Percentiles rank a stretch among this genome's conserved stretches.
phyloP scores from a whole-genome alignment of 2,329 filamentous ascomycete species.

The Metarhizium anisopliae region DNA sequence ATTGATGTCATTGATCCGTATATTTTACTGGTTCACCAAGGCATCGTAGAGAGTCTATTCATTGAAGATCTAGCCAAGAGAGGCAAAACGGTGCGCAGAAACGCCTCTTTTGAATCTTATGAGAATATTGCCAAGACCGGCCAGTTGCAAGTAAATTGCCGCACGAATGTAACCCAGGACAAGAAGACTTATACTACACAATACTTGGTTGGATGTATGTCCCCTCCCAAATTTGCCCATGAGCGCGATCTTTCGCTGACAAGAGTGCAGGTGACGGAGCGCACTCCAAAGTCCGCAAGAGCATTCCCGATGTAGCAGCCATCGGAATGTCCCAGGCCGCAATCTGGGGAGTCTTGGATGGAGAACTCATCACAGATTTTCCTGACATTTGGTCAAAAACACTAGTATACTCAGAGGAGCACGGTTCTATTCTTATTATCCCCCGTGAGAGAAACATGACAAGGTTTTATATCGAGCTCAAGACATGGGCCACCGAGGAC shows the following conservation, averaged over 20 bases:
- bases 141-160: conserved; percentile 41
- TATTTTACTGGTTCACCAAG: conserved; percentile 58
- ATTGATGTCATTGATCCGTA: conserved; percentile 50
- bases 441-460: conserved; percentile 67
- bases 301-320: conserved; percentile 48
- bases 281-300: conserved; percentile 59
- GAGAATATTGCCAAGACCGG: conserved; percentile 32
- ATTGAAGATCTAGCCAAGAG: conserved; percentile 59
- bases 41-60: conserved; percentile 65
- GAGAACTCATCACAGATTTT: conserved; percentile 61
- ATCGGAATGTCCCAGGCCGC: conserved; percentile 44
- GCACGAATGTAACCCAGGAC: conserved; percentile 41
- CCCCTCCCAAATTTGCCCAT: not conserved
- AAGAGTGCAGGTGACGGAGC: conserved; percentile 52
- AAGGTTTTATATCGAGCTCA: conserved; percentile 51
- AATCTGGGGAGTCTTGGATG: conserved; percentile 65
- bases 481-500: conserved; percentile 33
- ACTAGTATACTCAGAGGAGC: conserved; percentile 55
- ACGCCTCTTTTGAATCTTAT: conserved; percentile 54
- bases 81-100: conserved; percentile 53
- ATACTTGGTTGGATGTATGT: conserved; percentile 57
- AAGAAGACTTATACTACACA: conserved; percentile 43
- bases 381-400: conserved; percentile 70
- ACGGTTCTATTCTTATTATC: conserved; percentile 64
- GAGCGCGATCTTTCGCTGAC: not conserved